Base-by-base conservation (phyloP, 345 rosid species). In the Ceriops decandra region DNA sequence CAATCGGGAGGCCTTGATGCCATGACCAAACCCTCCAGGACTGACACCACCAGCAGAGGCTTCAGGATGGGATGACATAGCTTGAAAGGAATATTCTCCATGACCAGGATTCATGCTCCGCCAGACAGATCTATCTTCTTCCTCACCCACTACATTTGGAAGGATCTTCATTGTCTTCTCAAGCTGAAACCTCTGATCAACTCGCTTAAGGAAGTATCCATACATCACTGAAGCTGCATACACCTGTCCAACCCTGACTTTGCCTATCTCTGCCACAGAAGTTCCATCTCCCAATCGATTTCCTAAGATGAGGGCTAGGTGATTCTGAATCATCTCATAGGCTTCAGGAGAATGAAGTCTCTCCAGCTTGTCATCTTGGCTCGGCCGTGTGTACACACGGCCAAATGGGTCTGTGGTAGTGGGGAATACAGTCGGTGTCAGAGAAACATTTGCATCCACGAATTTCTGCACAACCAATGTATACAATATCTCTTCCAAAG, bases 181-280 rank as follows among this genome's bases (percentile, higher is more conserved):
- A 13, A 95, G 98, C 86, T 95, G 98, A 82, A 92, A 92, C 80
- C 98, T 76, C 67, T 87, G 97, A 74, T 95, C 99, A 9, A 92
- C 92, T 6, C 97, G 85, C 81, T 88, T 95, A 42, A 95, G 87
- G 83, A 95, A 95, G 74, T 95, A 95, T 9, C 99, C 99, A 68
- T 90, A 92, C 97, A 95, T 90, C 54, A 88, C 96, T 0, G 99
- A 92, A 7, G 99, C 99, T 66, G 99, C 99, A 68, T 95, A 95
- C 21, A 95, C 96, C 82, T 95, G 99, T 7, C 99, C 99, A 57
- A 86, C 93, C 80, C 97, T 80, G 71, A 87, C 85, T 70, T 91
- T 95, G 86, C 90, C 88, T 53, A 87, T 88, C 76, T 87, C 85
- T 4, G 92, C 97, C 21, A 90, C 85, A 15, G 90, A 76, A 2